Conservation (phyloP, 176 grass and related monocot species). For the Cenchrus fungigraminus region DNA sequence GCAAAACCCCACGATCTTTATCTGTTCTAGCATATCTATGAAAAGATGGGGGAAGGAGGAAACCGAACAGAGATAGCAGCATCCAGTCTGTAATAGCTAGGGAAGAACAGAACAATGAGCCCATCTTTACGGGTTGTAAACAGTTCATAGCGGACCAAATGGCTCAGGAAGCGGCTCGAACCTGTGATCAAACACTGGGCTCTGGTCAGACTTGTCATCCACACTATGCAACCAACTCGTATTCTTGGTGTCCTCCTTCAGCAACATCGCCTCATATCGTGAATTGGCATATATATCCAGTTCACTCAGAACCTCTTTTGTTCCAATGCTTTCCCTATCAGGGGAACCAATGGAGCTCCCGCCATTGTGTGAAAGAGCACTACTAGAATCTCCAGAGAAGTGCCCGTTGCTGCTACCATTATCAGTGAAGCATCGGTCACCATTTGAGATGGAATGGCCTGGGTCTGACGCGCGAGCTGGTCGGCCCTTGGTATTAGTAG, state of each 20-base stretch:
- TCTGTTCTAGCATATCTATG: constrained; percentile 44
- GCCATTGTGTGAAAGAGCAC: constrained; percentile 47
- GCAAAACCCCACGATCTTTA: constrained; percentile 59
- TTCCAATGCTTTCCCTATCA: constrained; percentile 60
- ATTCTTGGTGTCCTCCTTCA: constrained; percentile 83
- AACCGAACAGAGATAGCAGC: neutral
- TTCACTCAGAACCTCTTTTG: constrained; percentile 74
- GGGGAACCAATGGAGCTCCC: constrained; percentile 62
- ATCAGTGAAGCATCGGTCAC: constrained; percentile 50
- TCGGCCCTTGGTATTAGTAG: constrained; percentile 54
- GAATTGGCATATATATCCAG: constrained; percentile 74
- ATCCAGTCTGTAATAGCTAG: constrained; percentile 27
- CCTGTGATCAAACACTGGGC: constrained; percentile 81
- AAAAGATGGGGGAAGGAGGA: constrained; percentile 55
- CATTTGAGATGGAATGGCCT: constrained; percentile 45
- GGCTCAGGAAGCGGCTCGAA: constrained; percentile 91
- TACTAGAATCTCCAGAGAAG: constrained; percentile 51
- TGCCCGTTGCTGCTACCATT: constrained; percentile 54
- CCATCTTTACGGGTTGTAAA: constrained; percentile 37
- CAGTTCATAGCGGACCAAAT: constrained; percentile 69
- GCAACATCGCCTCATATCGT: constrained; percentile 75
- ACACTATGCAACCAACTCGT: constrained; percentile 78
- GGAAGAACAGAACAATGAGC: constrained; percentile 13
- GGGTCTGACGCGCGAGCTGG: constrained; percentile 61
- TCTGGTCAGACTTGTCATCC: constrained; percentile 84